A percentile compares a stretch with the other conserved stretches of the same genome.
These are phyloP conservation scores for Leccinellum albellum DNA, from an alignment of 768 basidiomycete species.

Conservation along the genomic window DNA sequence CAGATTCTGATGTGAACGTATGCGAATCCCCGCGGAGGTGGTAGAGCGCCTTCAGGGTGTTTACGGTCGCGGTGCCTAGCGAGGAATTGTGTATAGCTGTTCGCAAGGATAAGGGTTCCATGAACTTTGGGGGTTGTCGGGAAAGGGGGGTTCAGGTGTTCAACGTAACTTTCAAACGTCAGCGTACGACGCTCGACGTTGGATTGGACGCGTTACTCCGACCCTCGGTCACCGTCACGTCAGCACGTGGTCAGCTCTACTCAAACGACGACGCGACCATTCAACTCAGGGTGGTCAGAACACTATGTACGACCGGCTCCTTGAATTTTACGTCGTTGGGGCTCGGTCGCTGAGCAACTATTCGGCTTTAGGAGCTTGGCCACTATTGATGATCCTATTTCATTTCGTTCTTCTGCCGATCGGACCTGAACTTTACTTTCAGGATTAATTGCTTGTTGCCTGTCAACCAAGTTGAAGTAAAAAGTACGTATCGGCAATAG, in stretches of 20 bases:
- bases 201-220: neutral
- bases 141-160: neutral
- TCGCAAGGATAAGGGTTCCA: conserved; percentile 4
- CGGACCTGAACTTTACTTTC: conserved; percentile 4
- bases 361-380: neutral
- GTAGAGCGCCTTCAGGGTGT: conserved; percentile 11
- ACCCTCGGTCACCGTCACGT: conserved; percentile 11
- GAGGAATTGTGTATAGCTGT: neutral
- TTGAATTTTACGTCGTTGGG: neutral
- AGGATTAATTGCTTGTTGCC: neutral
- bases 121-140: neutral
- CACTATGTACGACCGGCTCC: neutral
- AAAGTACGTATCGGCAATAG: neutral
- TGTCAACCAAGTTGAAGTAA: neutral
- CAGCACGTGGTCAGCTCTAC: neutral
- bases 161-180: neutral
- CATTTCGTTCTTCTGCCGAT: conserved; percentile 1
- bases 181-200: neutral
- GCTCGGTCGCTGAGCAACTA: neutral
- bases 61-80: neutral
- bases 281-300: conserved; percentile 1
- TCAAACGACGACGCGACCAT: neutral
- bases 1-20: neutral
- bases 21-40: neutral
- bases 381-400: neutral